phyloP scores from a whole-genome alignment of 2,329 filamentous ascomycete genomes.

The Dendryphion nanum region DNA sequence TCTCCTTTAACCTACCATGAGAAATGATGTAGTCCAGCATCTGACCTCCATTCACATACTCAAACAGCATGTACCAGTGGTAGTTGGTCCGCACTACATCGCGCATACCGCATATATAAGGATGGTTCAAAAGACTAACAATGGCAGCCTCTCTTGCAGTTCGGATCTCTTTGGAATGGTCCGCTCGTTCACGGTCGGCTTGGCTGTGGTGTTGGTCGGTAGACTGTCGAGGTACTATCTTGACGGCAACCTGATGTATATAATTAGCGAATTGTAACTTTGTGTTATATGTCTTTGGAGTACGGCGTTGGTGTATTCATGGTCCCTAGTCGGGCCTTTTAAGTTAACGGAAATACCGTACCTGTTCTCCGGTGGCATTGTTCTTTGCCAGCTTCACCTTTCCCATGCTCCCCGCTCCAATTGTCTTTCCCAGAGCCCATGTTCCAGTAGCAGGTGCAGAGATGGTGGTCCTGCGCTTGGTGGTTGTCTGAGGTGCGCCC shows the following conservation, averaged over 20 bases:
- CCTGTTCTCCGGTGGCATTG: conserved; percentile 86
- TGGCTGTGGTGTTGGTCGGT: conserved; percentile 75
- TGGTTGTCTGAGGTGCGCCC: conserved; percentile 14
- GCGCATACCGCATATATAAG: conserved; percentile 92
- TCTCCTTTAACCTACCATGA: conserved; percentile 95
- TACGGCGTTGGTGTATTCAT: no score
- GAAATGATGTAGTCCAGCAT: conserved; percentile 99
- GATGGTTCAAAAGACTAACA: conserved; percentile 88
- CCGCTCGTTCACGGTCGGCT: conserved; percentile 81
- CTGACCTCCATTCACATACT: conserved; percentile 97
- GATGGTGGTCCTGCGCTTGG: conserved; percentile 71
- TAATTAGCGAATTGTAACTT: no score
- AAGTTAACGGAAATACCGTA: no score
- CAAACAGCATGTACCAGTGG: conserved; percentile 99
- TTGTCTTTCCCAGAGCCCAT: conserved; percentile 95
- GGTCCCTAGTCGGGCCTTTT: no score
- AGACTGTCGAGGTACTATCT: conserved; percentile 90
- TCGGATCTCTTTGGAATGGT: conserved; percentile 93
- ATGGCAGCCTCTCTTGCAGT: conserved; percentile 96
- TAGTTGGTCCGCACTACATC: conserved; percentile 95
- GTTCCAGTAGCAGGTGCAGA: conserved; percentile 79
- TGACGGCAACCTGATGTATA: conserved; percentile 95
- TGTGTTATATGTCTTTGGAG: no score
- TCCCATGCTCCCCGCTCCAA: conserved; percentile 97
- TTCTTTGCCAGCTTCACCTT: conserved; percentile 96